These are phyloP conservation scores for Friedmanniomyces endolithicus DNA, from an alignment of 495 filamentous ascomycete genomes.

Conservation along the genomic window DNA sequence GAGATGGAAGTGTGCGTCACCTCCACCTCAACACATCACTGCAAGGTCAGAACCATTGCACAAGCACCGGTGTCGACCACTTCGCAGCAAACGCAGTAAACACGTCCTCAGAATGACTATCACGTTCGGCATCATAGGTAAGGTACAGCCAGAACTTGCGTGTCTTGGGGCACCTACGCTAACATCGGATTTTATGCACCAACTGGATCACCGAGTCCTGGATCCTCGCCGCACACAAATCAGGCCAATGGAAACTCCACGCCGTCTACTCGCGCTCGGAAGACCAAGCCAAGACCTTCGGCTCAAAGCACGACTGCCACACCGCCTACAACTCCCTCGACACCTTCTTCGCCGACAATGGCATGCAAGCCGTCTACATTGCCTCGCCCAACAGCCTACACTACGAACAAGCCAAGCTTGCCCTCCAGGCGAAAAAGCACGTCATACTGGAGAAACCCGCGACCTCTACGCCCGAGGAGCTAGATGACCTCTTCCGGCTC, in stretches of 20 bases:
- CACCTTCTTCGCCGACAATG: slow-evolving; percentile 26
- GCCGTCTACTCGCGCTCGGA: slow-evolving; percentile 29
- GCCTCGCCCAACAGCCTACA: slow-evolving; percentile 39
- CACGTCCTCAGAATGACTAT: background rate
- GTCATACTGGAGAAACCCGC: slow-evolving; percentile 41
- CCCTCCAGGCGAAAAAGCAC: slow-evolving; percentile 35
- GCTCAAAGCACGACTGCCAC: slow-evolving; percentile 17
- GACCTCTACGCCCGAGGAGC: slow-evolving; percentile 32
- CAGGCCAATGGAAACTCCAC: slow-evolving; percentile 23
- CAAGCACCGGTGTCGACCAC: no score
- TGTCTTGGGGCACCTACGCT: no score
- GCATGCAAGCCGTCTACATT: slow-evolving; percentile 39
- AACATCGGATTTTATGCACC: no score
- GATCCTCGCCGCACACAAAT: slow-evolving; percentile 26
- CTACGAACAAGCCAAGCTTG: slow-evolving; percentile 35
- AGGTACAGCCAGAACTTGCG: no score
- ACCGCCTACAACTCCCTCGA: slow-evolving; percentile 22
- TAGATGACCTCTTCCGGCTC: slow-evolving; percentile 28
- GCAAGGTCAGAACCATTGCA: no score
- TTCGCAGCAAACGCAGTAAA: background rate
- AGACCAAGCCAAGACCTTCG: slow-evolving; percentile 24
- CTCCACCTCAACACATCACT: background rate
- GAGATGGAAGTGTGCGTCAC: no score
- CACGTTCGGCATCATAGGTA: slow-evolving; percentile 19
- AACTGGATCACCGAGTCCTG: slow-evolving; percentile 31